phyloP scores from a whole-genome alignment of 1,284 basidiomycete genomes.

The Phaffia rhodozyma region DNA sequence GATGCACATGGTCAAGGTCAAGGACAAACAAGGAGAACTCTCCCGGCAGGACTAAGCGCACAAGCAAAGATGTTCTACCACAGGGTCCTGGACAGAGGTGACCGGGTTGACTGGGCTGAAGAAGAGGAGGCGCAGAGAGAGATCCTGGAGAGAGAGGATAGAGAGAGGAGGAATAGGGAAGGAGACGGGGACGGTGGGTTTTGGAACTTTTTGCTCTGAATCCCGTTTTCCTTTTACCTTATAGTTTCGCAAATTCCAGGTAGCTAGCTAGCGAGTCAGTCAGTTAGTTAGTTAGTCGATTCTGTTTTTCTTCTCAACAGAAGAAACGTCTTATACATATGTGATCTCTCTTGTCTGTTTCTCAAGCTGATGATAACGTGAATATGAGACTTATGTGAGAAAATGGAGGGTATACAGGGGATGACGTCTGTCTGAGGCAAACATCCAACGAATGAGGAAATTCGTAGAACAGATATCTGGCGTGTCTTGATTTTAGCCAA shows the following conservation, averaged over 20 bases:
- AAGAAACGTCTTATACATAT: no score
- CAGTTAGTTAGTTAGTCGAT: no score
- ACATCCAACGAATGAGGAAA: no score
- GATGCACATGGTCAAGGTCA: background rate
- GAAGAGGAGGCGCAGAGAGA: conserved; percentile 17
- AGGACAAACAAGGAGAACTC: background rate
- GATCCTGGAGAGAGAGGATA: background rate
- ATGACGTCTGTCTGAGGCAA: no score
- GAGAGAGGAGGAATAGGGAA: conserved; percentile 3
- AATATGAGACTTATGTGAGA: no score
- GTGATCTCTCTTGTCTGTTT: no score
- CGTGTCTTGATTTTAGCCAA: no score
- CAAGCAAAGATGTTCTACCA: conserved; percentile 1
- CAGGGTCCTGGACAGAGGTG: conserved; percentile 12
- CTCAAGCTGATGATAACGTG: no score
- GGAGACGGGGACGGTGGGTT: background rate
- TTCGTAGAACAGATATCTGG: no score
- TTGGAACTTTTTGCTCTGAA: background rate
- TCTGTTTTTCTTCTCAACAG: no score
- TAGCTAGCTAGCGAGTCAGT: no score
- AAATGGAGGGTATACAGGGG: no score
- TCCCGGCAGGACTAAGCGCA: background rate
- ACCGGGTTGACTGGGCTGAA: conserved; percentile 16
- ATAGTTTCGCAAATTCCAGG: background rate
- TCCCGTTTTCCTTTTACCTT: background rate